phyloP scores from a whole-genome alignment of 371 early-diverging fungal species.

The Coemansia sp. region DNA sequence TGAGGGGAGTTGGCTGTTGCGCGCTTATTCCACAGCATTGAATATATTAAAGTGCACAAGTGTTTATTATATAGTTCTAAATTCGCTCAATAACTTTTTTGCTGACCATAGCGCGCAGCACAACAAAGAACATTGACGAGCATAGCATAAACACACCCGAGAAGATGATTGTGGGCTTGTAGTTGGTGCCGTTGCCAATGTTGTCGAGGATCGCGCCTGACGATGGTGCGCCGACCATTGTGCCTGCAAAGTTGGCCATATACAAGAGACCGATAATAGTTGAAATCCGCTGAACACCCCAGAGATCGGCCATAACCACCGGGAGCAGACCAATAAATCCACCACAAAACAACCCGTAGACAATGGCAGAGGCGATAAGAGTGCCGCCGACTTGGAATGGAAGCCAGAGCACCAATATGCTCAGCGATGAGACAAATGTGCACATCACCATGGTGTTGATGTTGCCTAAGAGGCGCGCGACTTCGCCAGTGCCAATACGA shows the following conservation, averaged over 20 bases:
- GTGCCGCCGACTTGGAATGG: slow-evolving; percentile 55
- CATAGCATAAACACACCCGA: slow-evolving; percentile 41
- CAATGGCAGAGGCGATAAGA: slow-evolving; percentile 56
- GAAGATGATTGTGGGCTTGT: slow-evolving; percentile 30
- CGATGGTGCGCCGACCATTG: slow-evolving; percentile 42
- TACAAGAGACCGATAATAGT: slow-evolving; percentile 45
- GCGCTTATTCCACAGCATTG: too few species aligned
- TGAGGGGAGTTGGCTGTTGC: too few species aligned
- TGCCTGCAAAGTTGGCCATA: slow-evolving; percentile 37
- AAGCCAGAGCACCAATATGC: slow-evolving; percentile 62
- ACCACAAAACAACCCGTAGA: slow-evolving; percentile 64
- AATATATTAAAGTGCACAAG: too few species aligned
- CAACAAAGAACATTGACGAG: slow-evolving; percentile 20
- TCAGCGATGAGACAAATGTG: slow-evolving; percentile 54
- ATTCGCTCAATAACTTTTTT: slow-evolving; percentile 8
- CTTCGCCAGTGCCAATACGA: slow-evolving; percentile 63
- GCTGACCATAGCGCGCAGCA: slow-evolving; percentile 9
- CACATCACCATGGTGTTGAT: slow-evolving; percentile 57
- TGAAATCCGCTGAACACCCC: slow-evolving; percentile 51
- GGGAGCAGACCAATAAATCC: slow-evolving; percentile 57
- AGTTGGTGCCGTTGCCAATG: slow-evolving; percentile 40
- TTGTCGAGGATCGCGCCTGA: slow-evolving; percentile 45
- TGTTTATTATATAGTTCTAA: not conserved
- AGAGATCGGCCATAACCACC: slow-evolving; percentile 56
- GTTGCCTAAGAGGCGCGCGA: slow-evolving; percentile 62